A percentile compares a stretch with the other conserved stretches of the same genome.
Conservation (phyloP, 176 grass and related monocot species). For the Oryza longistaminata region DNA sequence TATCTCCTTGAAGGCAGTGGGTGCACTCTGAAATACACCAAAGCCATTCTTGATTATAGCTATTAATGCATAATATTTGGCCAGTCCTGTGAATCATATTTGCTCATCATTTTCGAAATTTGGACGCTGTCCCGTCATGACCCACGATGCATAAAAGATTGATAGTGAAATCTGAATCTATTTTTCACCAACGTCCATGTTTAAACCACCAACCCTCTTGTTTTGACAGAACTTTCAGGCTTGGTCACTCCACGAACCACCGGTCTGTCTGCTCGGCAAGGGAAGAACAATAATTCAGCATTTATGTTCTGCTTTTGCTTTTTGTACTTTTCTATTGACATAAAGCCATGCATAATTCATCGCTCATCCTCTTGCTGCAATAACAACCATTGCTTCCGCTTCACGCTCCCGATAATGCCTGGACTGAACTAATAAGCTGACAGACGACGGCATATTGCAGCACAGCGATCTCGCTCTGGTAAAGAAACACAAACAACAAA, state of each 20-base stretch:
- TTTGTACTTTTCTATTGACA: slow-evolving; percentile 36
- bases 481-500: not conserved
- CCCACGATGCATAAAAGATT: slow-evolving; percentile 7
- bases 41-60: not conserved
- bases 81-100: slow-evolving; percentile 10
- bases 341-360: not conserved
- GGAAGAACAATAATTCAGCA: slow-evolving; percentile 23
- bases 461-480: not conserved
- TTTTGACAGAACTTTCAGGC: slow-evolving; percentile 13
- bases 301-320: slow-evolving; percentile 26
- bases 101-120: not conserved
- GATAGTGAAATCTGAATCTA: not conserved
- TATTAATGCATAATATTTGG: not conserved
- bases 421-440: not conserved
- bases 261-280: slow-evolving; percentile 20
- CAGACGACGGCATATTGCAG: not conserved
- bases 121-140: slow-evolving; percentile 16
- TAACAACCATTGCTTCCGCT: slow-evolving; percentile 25
- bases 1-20: not conserved
- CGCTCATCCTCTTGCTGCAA: not conserved
- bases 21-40: not conserved
- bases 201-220: not conserved
- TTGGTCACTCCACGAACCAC: slow-evolving; percentile 34
- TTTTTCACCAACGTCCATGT: not conserved
- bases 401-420: slow-evolving; percentile 19